Percentiles rank a stretch among this genome's conserved stretches.
These are phyloP conservation scores for Meyerozyma sp. DNA, from an alignment of 1,139 yeast genomes.

Conservation along the genomic window DNA sequence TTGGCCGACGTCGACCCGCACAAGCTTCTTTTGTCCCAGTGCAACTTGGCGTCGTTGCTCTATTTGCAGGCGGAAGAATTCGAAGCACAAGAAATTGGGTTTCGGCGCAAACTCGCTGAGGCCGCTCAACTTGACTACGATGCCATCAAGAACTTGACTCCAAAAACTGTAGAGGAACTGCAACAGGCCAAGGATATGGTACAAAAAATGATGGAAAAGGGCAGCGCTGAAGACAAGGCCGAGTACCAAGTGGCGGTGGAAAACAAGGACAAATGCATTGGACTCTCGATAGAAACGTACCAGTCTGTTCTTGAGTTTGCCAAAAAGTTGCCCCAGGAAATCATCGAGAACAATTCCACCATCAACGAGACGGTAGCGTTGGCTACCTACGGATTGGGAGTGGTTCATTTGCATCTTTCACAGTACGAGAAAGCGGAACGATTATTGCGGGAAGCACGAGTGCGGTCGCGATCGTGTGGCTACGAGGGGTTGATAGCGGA, in stretches of 20 bases:
- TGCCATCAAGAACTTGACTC: constrained; percentile 13
- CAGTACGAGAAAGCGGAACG: constrained; percentile 55
- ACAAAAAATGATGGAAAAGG: constrained; percentile 8
- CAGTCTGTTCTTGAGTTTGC: constrained; percentile 53
- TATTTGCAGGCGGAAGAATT: constrained; percentile 67
- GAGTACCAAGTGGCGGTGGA: constrained; percentile 16
- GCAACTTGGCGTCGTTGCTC: constrained; percentile 67
- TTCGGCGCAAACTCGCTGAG: constrained; percentile 20
- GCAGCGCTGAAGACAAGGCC: constrained; percentile 10
- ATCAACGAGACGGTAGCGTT: constrained; percentile 63
- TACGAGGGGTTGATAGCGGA: constrained; percentile 58
- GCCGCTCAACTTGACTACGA: constrained; percentile 20
- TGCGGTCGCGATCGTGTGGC: constrained; percentile 65
- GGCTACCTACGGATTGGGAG: constrained; percentile 83
- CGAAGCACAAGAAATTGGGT: constrained; percentile 44
- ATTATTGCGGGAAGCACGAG: constrained; percentile 62
- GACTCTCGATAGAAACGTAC: constrained; percentile 41
- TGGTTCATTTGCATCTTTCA: constrained; percentile 57
- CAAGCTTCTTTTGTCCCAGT: constrained; percentile 59
- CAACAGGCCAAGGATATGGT: constrained; percentile 10
- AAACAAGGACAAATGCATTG: constrained; percentile 36
- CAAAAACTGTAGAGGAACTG: constrained; percentile 8
- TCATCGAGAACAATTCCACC: constrained; percentile 14
- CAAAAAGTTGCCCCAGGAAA: constrained; percentile 39
- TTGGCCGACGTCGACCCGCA: constrained; percentile 65